Conservation (phyloP, 179 eudicot genomes). For the Silene noctiflora region DNA sequence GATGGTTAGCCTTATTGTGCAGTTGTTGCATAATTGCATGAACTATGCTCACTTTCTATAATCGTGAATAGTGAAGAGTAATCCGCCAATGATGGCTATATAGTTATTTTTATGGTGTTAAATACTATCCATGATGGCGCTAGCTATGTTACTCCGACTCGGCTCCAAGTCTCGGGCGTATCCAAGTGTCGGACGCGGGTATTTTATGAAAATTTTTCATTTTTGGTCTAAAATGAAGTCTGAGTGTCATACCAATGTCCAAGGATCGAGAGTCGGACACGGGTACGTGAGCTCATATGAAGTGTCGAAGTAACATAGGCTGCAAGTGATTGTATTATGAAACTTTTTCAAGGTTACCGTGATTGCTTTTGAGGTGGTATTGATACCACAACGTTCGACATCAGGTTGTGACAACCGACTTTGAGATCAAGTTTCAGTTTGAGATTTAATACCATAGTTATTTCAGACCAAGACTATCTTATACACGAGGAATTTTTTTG, state of each 20-base stretch:
- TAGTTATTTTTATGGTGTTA: not conserved
- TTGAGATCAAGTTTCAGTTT: not conserved
- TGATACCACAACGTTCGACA: not conserved
- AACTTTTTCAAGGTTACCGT: not conserved
- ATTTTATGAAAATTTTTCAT: too few relatives aligned
- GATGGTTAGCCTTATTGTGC: not conserved
- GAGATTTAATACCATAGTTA: not conserved
- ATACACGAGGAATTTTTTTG: not conserved
- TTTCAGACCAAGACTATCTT: not conserved
- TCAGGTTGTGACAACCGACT: not conserved
- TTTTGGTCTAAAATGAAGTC: too few relatives aligned
- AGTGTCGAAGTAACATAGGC: too few relatives aligned
- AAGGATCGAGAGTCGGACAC: too few relatives aligned
- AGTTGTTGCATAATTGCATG: not conserved
- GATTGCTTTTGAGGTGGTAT: not conserved
- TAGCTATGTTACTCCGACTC: too few relatives aligned
- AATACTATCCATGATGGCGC: not conserved
- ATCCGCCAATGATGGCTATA: not conserved
- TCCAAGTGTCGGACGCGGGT: too few relatives aligned
- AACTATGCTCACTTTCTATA: not conserved
- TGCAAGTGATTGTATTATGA: not conserved
- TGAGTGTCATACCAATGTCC: too few relatives aligned
- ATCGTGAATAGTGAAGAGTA: not conserved
- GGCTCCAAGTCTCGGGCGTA: too few relatives aligned
- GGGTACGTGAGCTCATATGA: too few relatives aligned